Evolutionary conservation across 2,329 filamentous ascomycete genomes (phyloP), one percentile per base, ranked within the genome.

Genomic region (Aspergillus sp.): DNA sequence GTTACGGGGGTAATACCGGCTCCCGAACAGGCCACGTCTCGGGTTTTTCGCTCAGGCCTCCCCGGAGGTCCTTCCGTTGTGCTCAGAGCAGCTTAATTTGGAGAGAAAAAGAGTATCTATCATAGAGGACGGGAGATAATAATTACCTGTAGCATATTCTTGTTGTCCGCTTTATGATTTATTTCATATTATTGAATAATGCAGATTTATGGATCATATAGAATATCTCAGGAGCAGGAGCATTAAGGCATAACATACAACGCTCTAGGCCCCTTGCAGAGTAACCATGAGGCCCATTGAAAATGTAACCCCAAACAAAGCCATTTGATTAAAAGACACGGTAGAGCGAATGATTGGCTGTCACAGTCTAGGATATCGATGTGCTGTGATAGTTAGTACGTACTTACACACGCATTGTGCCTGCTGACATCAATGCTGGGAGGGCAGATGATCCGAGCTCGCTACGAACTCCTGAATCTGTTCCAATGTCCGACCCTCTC

Each of bases 1-100:
- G n/a, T 36, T 43, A 43, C 53, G 28, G 23, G 39, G n/a, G 25
- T 41, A 19, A 38, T 59, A 59, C 43, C n/a, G 28, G 23, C 50
- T 55, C 8, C 41, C 32, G 47, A 60, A 60, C 58, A 60, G 58
- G 58, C 52, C 58, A 60, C 58, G 54, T 60, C 58, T 55, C 53
- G 43, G 39, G 43, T 32, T 36, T 55, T 8, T 55, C 13, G 53
- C 43, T 39, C 53, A 36, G 53, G 43, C 52, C 53, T 28, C 41
- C 23, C 23, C n/a, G 38, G 52, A 39, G 36, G 17, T 32, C 52
- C 53, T 19, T 55, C 53, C 39, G 39, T 17, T 19, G 45, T 49
- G 21, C 45, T 13, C 19, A 45, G 41, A 23, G 21, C 41, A 23
- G 10, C 19, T 23, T 45, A 7, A 12, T 6, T 12, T 30, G 10